Evolutionary conservation across 2,329 filamentous ascomycete species (phyloP).

Genomic region (Fusarium falciforme): DNA sequence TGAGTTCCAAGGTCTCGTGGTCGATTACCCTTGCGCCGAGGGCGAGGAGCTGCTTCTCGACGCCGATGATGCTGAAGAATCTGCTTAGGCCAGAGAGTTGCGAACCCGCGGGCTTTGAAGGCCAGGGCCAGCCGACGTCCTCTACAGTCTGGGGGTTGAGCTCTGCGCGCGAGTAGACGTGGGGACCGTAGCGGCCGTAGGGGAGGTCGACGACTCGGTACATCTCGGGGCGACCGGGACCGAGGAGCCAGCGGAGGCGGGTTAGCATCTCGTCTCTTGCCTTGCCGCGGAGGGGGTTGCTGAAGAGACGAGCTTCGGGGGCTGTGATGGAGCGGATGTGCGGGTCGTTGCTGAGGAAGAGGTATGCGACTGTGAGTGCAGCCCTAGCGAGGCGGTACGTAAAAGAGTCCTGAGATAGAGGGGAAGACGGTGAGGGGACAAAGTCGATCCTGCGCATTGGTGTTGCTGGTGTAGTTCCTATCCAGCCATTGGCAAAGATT

Average conservation of each 20-base stretch:
- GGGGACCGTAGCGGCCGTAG: conserved; percentile 40
- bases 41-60: conserved; percentile 42
- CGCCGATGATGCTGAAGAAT: conserved; percentile 40
- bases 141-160: conserved; percentile 30
- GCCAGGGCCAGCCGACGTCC: conserved; percentile 35
- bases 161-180: conserved; percentile 35
- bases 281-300: conserved; percentile 23
- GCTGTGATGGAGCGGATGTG: conserved; percentile 2
- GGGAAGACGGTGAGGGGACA: not conserved
- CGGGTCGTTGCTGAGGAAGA: conserved; percentile 32
- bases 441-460: conserved; percentile 9
- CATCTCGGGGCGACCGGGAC: conserved; percentile 37
- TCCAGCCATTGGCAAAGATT: conserved; percentile 43
- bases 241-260: conserved; percentile 39
- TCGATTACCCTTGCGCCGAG: conserved; percentile 39
- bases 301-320: conserved; percentile 34
- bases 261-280: conserved; percentile 39
- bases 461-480: conserved; percentile 24
- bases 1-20: conserved; percentile 39
- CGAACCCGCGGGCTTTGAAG: conserved; percentile 17
- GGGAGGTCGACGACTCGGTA: conserved; percentile 41
- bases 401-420: conserved; percentile 33
- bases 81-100: conserved; percentile 14
- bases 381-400: conserved; percentile 37
- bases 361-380: conserved; percentile 32